Base-by-base conservation (phyloP, 2,329 filamentous ascomycete species). In the Cladosporium velox region DNA sequence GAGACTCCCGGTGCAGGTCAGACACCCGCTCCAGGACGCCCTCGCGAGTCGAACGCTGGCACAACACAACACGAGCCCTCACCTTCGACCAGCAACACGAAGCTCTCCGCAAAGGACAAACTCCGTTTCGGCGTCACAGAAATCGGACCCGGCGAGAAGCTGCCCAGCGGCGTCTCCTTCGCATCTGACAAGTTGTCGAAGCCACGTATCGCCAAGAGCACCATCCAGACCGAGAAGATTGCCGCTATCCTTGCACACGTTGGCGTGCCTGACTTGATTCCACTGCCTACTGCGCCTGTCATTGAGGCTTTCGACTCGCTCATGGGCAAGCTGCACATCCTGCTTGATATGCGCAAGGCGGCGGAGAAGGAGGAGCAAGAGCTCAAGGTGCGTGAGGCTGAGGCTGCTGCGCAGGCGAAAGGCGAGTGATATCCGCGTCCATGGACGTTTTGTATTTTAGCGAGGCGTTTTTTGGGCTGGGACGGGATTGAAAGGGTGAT, bases 91-190 rank as follows among this genome's bases (percentile, higher is more conserved):
- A 68, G 49, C 51, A 65, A 41, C 30, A 55, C 28, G 32, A 68
- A 41, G 88, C 89, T 77, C 88, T 97, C 70, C 88, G 87, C 4
- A 84, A 90, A 57, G 87, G 91, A 70, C 90, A 96, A 79, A 90
- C 93, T 79, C 79, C 86, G 69, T 85, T 98, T 94, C 74, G 95
- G 94, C 69, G 90, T 99, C 11, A 87, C 90, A 8, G 55, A 62
- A 32, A 88, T 71, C 11, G 70, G 66, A 30, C 67, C 91, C 70
- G 90, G 94, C 75, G 94, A 98, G 65, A 91, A 94, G 32, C 85
- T 97, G 47, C 88, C 90, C 1, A 90, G 90, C 10, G 94, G 95
- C 7, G 91, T 97, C 41, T 90, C 91, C 15, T 98, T 98, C 84
- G 91, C 94, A 14, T 92, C 92, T 32, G 91, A 94, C 72, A 90